phyloP scores from a whole-genome alignment of 352 stramenopile genomes.

The Phytophthora sansomeana region DNA sequence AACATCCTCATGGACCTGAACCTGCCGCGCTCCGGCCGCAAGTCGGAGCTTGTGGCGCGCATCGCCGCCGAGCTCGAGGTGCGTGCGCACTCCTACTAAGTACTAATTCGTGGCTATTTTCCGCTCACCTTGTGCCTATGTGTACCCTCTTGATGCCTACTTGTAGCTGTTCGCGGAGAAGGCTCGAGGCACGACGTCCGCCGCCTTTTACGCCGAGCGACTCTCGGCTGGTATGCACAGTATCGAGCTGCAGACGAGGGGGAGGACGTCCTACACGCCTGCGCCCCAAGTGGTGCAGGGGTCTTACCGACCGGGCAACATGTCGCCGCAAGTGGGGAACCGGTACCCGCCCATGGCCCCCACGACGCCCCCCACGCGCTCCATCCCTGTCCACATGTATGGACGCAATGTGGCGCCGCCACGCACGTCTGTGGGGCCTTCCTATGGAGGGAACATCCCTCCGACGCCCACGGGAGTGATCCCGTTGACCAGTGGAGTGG shows the following conservation, averaged over 20 bases:
- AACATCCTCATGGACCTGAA: conserved; percentile 76
- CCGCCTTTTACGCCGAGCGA: conserved; percentile 67
- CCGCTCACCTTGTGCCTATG: conserved; percentile 7
- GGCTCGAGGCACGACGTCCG: conserved; percentile 55
- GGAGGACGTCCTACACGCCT: conserved; percentile 5
- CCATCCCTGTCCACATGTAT: conserved; percentile 26
- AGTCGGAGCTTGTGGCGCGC: conserved; percentile 82
- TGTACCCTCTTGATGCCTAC: background rate
- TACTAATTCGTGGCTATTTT: background rate
- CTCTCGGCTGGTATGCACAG: conserved; percentile 49
- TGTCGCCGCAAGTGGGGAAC: conserved; percentile 1
- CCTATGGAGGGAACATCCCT: conserved; percentile 13
- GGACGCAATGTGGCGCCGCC: conserved; percentile 5
- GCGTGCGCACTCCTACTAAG: background rate
- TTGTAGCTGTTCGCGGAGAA: conserved; percentile 60
- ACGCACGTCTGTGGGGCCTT: conserved; percentile 1
- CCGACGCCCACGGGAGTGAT: conserved; percentile 27
- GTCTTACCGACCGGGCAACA: conserved; percentile 7
- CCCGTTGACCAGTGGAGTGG: conserved; percentile 35
- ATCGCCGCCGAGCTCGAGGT: conserved; percentile 75
- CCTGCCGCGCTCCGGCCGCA: conserved; percentile 73
- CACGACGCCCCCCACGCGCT: conserved; percentile 20
- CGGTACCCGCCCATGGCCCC: conserved; percentile 18
- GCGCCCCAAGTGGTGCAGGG: conserved; percentile 6
- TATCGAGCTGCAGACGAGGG: conserved; percentile 59